These are phyloP conservation scores for Silene latifolia DNA, from an alignment of 148 eudicot species.

Conservation along the genomic window DNA sequence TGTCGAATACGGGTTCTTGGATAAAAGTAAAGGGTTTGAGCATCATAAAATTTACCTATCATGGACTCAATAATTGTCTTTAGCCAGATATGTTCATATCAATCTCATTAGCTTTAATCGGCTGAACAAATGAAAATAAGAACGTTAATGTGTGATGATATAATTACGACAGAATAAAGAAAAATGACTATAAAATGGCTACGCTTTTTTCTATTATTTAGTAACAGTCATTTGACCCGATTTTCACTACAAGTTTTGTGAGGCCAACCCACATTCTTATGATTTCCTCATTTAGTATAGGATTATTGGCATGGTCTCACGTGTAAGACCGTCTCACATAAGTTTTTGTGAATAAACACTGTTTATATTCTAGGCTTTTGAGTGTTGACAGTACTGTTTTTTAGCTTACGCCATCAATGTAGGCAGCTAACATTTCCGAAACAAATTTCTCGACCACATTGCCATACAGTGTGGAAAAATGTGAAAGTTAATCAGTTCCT, in stretches of 20 bases:
- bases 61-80: background rate
- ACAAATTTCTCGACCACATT: background rate
- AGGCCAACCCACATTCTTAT: no score
- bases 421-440: background rate
- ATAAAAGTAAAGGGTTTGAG: background rate
- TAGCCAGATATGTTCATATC: background rate
- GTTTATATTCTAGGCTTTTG: background rate
- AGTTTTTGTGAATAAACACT: no score
- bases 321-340: no score
- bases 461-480: background rate
- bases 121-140: background rate
- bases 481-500: conserved; percentile 21
- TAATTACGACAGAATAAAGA: no score
- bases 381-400: background rate
- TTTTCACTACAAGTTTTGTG: no score
- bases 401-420: background rate
- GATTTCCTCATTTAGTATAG: no score
- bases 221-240: no score
- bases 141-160: no score
- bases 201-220: no score
- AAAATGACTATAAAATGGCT: no score
- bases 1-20: background rate
- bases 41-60: background rate
- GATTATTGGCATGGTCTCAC: no score
- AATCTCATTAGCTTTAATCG: background rate